phyloP scores from a whole-genome alignment of 768 basidiomycete genomes.

The Rickenella mellea region DNA sequence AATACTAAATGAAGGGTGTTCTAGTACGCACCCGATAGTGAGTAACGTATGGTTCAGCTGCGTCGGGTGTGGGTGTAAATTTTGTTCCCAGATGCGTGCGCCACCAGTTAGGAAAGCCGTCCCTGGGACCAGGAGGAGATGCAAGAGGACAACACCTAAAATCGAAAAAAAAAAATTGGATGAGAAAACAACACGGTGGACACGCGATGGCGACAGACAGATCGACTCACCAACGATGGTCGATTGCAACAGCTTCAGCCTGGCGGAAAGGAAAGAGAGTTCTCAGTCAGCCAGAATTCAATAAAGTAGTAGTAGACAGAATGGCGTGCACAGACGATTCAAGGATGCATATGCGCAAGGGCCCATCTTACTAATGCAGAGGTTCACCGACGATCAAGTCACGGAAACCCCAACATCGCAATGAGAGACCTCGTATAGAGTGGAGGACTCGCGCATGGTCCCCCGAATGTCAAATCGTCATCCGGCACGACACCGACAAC shows the following conservation, averaged over 20 bases:
- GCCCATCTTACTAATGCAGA: no score
- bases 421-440: no score
- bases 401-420: no score
- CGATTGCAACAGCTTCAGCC: constrained; percentile 55
- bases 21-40: constrained; percentile 45
- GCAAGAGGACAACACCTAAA: constrained; percentile 62
- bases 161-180: not conserved
- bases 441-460: no score
- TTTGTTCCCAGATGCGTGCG: constrained; percentile 55
- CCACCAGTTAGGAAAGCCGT: constrained; percentile 65
- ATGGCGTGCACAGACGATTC: not conserved
- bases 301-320: no score
- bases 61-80: constrained; percentile 54
- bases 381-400: no score
- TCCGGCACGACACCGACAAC: no score
- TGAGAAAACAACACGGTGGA: not conserved
- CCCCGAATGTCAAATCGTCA: no score
- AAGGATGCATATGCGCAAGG: no score
- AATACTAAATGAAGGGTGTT: not conserved
- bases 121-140: constrained; percentile 63
- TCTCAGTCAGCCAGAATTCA: no score
- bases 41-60: constrained; percentile 64
- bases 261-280: no score
- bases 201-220: not conserved
- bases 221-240: constrained; percentile 48